Conservation (phyloP, 257 asterid genomes). For the Fraxinus excelsior region DNA sequence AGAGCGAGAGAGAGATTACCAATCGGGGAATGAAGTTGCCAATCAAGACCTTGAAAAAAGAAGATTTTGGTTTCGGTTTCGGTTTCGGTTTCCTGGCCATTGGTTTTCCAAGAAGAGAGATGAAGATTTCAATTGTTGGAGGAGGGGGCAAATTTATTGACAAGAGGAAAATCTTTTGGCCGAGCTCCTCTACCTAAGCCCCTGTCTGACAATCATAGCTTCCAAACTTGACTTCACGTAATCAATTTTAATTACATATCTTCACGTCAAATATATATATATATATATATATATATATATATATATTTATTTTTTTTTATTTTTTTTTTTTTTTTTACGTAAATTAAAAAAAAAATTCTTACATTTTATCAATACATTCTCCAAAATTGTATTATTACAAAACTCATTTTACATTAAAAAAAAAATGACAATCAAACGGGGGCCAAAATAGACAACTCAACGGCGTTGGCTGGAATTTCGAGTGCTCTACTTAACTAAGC, state of each 20-base stretch:
- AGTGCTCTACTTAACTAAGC: not conserved
- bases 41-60: constrained; percentile 23
- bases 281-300: too few relatives aligned
- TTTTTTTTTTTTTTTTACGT: too few relatives aligned
- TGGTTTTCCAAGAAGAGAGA: not conserved
- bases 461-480: not conserved
- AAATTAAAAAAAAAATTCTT: too few relatives aligned
- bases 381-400: too few relatives aligned
- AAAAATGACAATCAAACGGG: too few relatives aligned
- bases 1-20: constrained; percentile 5
- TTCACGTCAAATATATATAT: too few relatives aligned
- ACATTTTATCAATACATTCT: too few relatives aligned
- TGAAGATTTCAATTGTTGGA: not conserved
- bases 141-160: not conserved
- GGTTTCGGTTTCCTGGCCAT: constrained; percentile 5
- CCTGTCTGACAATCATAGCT: too few relatives aligned
- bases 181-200: not conserved
- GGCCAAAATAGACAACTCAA: not conserved
- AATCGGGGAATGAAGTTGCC: constrained; percentile 3
- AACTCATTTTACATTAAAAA: too few relatives aligned
- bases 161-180: not conserved
- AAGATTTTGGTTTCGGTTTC: not conserved
- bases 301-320: too few relatives aligned
- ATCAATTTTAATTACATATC: too few relatives aligned
- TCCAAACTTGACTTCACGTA: too few relatives aligned